These are phyloP conservation scores for Geotrichum bryndzae DNA, from an alignment of 1,139 yeast genomes.

Conservation along the genomic window DNA sequence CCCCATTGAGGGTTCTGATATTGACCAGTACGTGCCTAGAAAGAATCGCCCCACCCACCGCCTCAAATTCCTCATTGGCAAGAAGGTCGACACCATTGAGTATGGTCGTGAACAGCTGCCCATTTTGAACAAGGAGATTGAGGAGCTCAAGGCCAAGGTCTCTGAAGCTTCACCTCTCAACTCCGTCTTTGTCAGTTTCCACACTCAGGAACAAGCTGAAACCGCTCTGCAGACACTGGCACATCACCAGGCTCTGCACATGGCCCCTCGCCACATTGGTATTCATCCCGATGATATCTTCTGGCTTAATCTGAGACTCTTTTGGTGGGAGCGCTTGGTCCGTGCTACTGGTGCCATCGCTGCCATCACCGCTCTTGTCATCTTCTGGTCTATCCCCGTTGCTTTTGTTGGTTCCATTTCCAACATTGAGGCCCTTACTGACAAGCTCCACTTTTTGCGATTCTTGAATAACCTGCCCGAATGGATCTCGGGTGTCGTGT, in stretches of 20 bases:
- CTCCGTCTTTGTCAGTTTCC: constrained; percentile 82
- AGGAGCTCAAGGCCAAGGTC: constrained; percentile 39
- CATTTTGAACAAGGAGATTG: constrained; percentile 60
- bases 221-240: constrained; percentile 73
- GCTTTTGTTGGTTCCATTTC: constrained; percentile 94
- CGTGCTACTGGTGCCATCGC: constrained; percentile 55
- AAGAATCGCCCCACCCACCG: constrained; percentile 73
- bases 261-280: constrained; percentile 58
- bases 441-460: constrained; percentile 59
- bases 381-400: constrained; percentile 92
- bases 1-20: constrained; percentile 43
- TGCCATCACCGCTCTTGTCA: constrained; percentile 53
- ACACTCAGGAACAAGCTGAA: constrained; percentile 82
- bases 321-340: constrained; percentile 76
- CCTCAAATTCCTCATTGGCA: constrained; percentile 60
- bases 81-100: constrained; percentile 79
- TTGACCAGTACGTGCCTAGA: constrained; percentile 62
- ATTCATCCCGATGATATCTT: constrained; percentile 74
- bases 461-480: constrained; percentile 68
- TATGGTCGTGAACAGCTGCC: constrained; percentile 63
- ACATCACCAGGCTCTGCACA: constrained; percentile 57
- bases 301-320: constrained; percentile 79
- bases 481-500: constrained; percentile 67
- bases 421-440: constrained; percentile 64
- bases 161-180: constrained; percentile 39